phyloP scores from a whole-genome alignment of 805 yeast species.

The Barnettozyma botsteinii region DNA sequence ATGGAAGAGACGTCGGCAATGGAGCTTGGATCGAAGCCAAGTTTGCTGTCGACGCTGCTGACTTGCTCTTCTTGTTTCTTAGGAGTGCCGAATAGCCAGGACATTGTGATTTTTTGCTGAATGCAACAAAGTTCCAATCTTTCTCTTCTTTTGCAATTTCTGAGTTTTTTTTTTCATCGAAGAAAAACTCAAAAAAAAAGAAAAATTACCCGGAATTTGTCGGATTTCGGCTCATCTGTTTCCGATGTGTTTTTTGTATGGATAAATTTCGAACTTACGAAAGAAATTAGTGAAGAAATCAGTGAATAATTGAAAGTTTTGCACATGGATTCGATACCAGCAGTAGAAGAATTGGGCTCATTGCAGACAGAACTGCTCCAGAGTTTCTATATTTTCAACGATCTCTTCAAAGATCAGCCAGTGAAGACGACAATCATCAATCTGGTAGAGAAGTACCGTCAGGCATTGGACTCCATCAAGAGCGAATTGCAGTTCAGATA shows the following conservation, averaged over 20 bases:
- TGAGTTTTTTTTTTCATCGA: constrained; percentile 9
- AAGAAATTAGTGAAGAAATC: too few species aligned
- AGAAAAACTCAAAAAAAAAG: background rate
- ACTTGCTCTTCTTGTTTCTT: constrained; percentile 22
- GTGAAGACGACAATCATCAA: constrained; percentile 14
- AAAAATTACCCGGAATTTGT: background rate
- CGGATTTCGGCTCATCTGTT: background rate
- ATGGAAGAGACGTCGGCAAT: constrained; percentile 59
- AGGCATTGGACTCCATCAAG: constrained; percentile 10
- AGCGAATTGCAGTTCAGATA: constrained; percentile 17
- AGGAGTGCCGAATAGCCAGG: constrained; percentile 27
- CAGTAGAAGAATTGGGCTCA: background rate
- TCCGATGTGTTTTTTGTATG: background rate
- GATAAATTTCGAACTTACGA: too few species aligned
- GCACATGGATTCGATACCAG: background rate
- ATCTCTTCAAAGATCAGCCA: constrained; percentile 11
- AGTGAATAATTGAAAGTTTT: too few species aligned
- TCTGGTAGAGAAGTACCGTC: constrained; percentile 14
- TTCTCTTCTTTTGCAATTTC: background rate
- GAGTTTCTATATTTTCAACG: constrained; percentile 8
- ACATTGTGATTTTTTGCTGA: too few species aligned
- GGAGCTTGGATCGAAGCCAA: constrained; percentile 61
- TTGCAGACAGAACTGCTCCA: constrained; percentile 11
- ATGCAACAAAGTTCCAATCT: too few species aligned
- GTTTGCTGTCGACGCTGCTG: constrained; percentile 17